phyloP scores from a whole-genome alignment of 257 asterid species.

The Scutellaria minor region DNA sequence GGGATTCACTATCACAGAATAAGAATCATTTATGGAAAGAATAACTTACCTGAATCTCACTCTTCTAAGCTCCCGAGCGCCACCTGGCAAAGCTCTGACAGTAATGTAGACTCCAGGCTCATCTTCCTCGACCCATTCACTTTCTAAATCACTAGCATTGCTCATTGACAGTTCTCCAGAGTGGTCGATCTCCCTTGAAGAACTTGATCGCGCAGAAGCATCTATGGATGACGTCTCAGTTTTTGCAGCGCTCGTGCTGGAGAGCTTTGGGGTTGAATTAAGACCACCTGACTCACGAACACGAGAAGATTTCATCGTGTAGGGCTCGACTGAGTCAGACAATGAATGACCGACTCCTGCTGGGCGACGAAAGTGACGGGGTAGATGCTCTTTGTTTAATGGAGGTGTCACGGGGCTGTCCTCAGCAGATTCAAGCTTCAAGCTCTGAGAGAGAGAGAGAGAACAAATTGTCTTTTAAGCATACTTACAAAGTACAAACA shows the following conservation, averaged over 20 bases:
- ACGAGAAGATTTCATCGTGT: conserved; percentile 42
- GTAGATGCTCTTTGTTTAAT: conserved; percentile 61
- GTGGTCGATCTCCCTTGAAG: conserved; percentile 76
- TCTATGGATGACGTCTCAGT: conserved; percentile 75
- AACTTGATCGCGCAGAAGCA: conserved; percentile 80
- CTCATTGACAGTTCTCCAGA: conserved; percentile 90
- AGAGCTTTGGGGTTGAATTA: conserved; percentile 77
- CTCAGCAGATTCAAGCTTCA: conserved; percentile 64
- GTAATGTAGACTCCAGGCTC: conserved; percentile 98
- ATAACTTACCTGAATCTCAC: conserved; percentile 85
- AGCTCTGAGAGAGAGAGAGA: conserved; percentile 49
- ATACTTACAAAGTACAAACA: too few species aligned
- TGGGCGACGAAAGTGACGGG: conserved; percentile 52
- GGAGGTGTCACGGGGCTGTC: conserved; percentile 83
- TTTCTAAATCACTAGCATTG: conserved; percentile 91
- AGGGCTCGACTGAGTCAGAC: conserved; percentile 59
- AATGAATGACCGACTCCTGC: conserved; percentile 53
- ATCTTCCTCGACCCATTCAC: conserved; percentile 97
- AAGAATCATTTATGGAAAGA: conserved; percentile 13
- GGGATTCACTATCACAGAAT: background rate
- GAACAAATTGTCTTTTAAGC: background rate
- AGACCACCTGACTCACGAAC: conserved; percentile 57
- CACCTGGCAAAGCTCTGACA: conserved; percentile 76
- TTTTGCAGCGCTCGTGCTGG: conserved; percentile 75
- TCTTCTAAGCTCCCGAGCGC: conserved; percentile 89